These are phyloP conservation scores for Pochonia chlamydosporia DNA, from an alignment of 2,329 filamentous ascomycete species.

Conservation along the genomic window DNA sequence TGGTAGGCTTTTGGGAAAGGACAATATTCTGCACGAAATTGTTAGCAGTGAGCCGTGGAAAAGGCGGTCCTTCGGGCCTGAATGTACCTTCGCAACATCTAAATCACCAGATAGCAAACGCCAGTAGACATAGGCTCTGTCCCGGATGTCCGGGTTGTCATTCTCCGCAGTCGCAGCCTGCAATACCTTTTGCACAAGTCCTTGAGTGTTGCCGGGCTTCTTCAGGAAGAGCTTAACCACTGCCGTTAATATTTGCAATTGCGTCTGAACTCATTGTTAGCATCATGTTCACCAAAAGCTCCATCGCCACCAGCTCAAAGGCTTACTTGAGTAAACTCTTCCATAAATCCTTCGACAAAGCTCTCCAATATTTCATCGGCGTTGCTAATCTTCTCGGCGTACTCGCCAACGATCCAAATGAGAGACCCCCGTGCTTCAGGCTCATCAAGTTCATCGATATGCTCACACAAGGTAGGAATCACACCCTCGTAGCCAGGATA, in stretches of 20 bases:
- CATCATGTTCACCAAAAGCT: background rate
- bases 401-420: slow-evolving; percentile 99
- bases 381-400: slow-evolving; percentile 98
- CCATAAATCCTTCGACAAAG: slow-evolving; percentile 91
- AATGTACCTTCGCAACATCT: slow-evolving; percentile 72
- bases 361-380: slow-evolving; percentile 88
- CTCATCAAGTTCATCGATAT: slow-evolving; percentile 95
- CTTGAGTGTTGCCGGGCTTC: slow-evolving; percentile 87
- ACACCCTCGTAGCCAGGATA: slow-evolving; percentile 98
- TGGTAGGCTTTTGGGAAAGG: slow-evolving; percentile 88
- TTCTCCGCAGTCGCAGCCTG: slow-evolving; percentile 90
- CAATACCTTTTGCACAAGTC: slow-evolving; percentile 87
- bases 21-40: slow-evolving; percentile 62
- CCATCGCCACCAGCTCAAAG: background rate
- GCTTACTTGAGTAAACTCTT: slow-evolving; percentile 87
- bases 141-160: slow-evolving; percentile 95
- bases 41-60: background rate
- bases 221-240: slow-evolving; percentile 98
- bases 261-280: slow-evolving; percentile 55
- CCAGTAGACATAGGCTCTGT: slow-evolving; percentile 98
- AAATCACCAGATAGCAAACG: slow-evolving; percentile 88
- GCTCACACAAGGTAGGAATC: slow-evolving; percentile 91
- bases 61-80: background rate
- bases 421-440: slow-evolving; percentile 83
- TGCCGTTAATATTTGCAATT: slow-evolving; percentile 93